Base-by-base conservation (phyloP, 441 rosid species). In the Croton laevigatus region DNA sequence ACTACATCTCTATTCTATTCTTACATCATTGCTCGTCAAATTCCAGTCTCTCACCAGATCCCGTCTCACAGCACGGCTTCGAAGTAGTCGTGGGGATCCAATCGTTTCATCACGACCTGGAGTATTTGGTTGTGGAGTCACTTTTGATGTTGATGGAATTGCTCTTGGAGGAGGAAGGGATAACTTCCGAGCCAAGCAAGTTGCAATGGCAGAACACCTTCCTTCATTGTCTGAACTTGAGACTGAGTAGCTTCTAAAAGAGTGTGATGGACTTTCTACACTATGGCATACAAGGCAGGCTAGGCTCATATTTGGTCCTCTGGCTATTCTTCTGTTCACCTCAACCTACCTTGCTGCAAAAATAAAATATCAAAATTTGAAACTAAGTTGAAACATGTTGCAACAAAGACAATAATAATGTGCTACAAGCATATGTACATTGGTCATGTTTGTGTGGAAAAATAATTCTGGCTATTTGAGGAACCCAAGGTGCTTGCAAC, bases 31-130 rank as follows among this genome's bases (percentile, higher is more conserved):
- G 17, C 32, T 27, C 32, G 32, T 27, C 32, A 94, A 94, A 79
- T 94, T 88, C 98, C 98, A 94, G 83, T 94, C 96, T 81, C 95
- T 86, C 62, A 86, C 97, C 48, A 94, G 65, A 81, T 94, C 97
- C 81, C 98, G 87, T 73, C 92, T 85, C 55, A 94, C 91, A 0
- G 98, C 98, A 51, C 78, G 84, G 80, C 98, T 94, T 10, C 97
- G 84, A 49, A 94, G 96, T 55, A 94, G 81, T 48, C 96, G 78
- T 37, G 98, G 98, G 0, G 96, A 76, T 42, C 88, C 90, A 0
- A 82, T 67, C 75, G 85, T 73, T 69, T 77, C 85, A 22, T 72
- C 74, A 68, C 61, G 65, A 53, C 72, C 71, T 17, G 81, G 87
- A 67, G 80, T 74, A 59, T 73, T 70, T 36, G 97, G 97, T 22